Base-by-base conservation (phyloP, 352 stramenopile genomes). In the Globisporangium apiculatum region DNA sequence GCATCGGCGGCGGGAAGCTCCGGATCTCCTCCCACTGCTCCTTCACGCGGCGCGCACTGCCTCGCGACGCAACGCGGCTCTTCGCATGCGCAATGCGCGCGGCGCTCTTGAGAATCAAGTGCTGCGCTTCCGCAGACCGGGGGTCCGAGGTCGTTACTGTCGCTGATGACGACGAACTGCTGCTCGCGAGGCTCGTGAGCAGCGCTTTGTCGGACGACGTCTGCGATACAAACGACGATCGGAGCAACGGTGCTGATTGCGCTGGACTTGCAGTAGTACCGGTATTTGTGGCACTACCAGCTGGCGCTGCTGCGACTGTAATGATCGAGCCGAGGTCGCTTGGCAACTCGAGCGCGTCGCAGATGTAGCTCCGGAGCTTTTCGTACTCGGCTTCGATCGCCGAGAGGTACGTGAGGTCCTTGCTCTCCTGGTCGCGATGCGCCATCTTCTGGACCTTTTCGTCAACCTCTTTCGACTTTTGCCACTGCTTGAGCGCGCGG, bases 1-100 rank as follows among this genome's bases (percentile, higher is more conserved):
- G 81, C 83, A 95, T 88, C 5, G 85, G 59, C 36, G 81, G 77
- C 5, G 85, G 79, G 58, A 73, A 93, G 57, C 91, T 95, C 45
- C 81, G 83, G 67, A 95, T 95, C 58, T 95, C 85, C 53, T 95
- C 85, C 85, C 85, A 95, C 52, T 92, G 83, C 41, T 95, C 85
- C 58, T 92, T 95, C 14, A 95, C 83, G 8, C 85, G 79, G 15
- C 84, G 82, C 24, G 82, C 79, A 18, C 83, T 92, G 56, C 84
- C 84, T 61, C 89, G 89, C 15, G 74, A 79, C 14, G 74, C 78
- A 11, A 84, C 76, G 55, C 90, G 90, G 48, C 72, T 75, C 64
- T 81, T 77, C n/a, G 79, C 79, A 54, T 88, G 83, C 0, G 64
- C 64, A 17, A 92, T 73, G 15, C 79, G 73, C 4, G 74, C 67